Conservation (phyloP, 225 moss, liverwort and hornwort species). For the Sphagnum contortum region DNA sequence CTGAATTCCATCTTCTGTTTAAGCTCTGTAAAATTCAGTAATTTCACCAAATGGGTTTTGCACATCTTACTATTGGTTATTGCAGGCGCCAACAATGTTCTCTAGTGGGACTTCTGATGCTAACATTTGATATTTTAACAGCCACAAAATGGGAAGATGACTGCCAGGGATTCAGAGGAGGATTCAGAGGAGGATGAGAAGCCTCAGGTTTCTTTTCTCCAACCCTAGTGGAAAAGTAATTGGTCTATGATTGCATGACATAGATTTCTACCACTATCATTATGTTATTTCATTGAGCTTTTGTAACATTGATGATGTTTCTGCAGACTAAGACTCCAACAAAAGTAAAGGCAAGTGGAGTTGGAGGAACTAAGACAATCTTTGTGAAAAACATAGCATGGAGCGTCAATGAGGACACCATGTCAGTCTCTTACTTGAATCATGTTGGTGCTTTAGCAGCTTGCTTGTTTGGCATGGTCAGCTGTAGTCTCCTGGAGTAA, state of each 20-base stretch:
- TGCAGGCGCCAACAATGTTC: background rate
- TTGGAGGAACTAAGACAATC: slow-evolving; percentile 63
- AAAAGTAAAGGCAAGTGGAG: slow-evolving; percentile 19
- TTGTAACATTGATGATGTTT: too few relatives aligned
- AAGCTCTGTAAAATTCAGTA: too few relatives aligned
- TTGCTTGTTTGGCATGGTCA: too few relatives aligned
- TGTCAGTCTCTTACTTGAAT: slow-evolving; percentile 29
- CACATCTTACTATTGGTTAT: background rate
- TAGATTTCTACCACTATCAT: background rate
- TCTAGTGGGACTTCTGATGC: background rate
- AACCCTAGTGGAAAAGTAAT: slow-evolving; percentile 15
- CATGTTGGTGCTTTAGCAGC: too few relatives aligned
- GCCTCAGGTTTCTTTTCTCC: background rate
- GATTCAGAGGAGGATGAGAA: slow-evolving; percentile 38
- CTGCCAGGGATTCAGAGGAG: slow-evolving; percentile 30
- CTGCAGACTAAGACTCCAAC: slow-evolving; percentile 47
- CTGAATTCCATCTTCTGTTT: too few relatives aligned
- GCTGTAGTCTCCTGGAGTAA: too few relatives aligned
- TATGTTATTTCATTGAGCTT: background rate
- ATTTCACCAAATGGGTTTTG: too few relatives aligned
- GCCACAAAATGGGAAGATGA: slow-evolving; percentile 24
- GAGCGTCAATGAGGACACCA: slow-evolving; percentile 35
- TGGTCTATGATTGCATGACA: slow-evolving; percentile 4
- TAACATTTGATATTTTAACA: background rate
- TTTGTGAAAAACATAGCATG: slow-evolving; percentile 86